These are phyloP conservation scores for Tremella fuciformis DNA, from an alignment of 768 basidiomycete genomes.

Conservation along the genomic window DNA sequence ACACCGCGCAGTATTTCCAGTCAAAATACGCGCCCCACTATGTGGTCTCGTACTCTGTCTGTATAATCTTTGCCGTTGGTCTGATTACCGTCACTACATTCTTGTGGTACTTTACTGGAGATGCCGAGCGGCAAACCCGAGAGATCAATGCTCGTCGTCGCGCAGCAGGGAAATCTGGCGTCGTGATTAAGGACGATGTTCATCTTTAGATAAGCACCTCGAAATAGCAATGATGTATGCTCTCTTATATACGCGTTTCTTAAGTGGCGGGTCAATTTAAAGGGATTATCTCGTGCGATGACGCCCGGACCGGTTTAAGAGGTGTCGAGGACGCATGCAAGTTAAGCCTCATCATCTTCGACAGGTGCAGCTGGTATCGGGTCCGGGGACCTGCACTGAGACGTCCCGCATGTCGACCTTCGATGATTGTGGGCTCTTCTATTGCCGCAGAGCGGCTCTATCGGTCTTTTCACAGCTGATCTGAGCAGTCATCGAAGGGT, in stretches of 20 bases:
- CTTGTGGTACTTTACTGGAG: neutral
- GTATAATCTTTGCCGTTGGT: slow-evolving; percentile 4
- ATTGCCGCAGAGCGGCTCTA: neutral
- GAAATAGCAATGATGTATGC: too few species aligned
- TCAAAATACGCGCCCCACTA: neutral
- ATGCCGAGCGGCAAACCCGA: neutral
- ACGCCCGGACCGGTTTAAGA: too few species aligned
- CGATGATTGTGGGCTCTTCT: slow-evolving; percentile 35
- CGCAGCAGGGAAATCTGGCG: neutral
- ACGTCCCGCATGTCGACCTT: slow-evolving; percentile 31
- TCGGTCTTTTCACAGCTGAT: neutral
- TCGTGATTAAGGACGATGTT: neutral
- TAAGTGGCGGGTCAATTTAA: too few species aligned
- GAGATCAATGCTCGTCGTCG: neutral
- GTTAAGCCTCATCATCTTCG: too few species aligned
- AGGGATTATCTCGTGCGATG: too few species aligned
- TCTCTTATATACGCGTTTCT: too few species aligned
- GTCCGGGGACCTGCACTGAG: too few species aligned
- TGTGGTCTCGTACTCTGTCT: slow-evolving; percentile 27
- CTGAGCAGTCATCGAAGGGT: slow-evolving; percentile 77
- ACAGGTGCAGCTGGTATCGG: too few species aligned
- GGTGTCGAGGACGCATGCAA: too few species aligned
- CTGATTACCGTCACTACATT: neutral
- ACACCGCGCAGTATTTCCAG: slow-evolving; percentile 6
- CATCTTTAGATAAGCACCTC: neutral